Base-by-base conservation (phyloP, 768 basidiomycete species). In the Fomitopsis serialis region DNA sequence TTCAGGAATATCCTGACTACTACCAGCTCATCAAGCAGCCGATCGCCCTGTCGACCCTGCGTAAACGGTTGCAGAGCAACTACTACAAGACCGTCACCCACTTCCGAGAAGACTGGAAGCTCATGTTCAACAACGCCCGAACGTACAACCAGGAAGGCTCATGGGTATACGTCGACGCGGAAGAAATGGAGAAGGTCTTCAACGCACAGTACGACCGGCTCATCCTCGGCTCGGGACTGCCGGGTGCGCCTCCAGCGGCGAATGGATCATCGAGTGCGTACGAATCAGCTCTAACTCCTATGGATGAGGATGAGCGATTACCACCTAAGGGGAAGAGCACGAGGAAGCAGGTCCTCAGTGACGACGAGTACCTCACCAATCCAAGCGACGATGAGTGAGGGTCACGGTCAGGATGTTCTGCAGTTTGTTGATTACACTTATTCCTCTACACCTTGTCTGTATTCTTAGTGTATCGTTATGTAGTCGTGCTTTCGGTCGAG, bases 121-220 rank as follows among this genome's bases (percentile, higher is more conserved):
- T 93, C 52, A 94, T 99, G 88, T 98, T 95, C 70, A 79, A 82
- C 68, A 98, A 98, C 63, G 95, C 96, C 4, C 80, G 89, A 61
- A 89, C 83, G 42, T 98, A 92, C 76, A 98, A 98, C 67, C 86
- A 89, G 68, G 92, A 96, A 69, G 92, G 89, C 1, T 95, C 92
- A 0, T 92, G 91, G 89, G 93, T 97, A 35, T 96, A 94, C 69
- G 77, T 89, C 55, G 92, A 96, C 56, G 94, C 96, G 8, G 89
- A 92, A 46, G 90, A 92, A 73, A 92, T 95, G 89, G 89, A 96
- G 71, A 89, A 88, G 65, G 84, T 85, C 46, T 93, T 95, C 66
- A 79, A 88, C 55, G 74, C 81, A 24, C 74, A 85, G 9, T 92
- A 85, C 63, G 78, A 83, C 42, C 79, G 79, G 34, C 70, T 75